Conservation (phyloP, 768 basidiomycete genomes). For the Rhodotorula toruloides region DNA sequence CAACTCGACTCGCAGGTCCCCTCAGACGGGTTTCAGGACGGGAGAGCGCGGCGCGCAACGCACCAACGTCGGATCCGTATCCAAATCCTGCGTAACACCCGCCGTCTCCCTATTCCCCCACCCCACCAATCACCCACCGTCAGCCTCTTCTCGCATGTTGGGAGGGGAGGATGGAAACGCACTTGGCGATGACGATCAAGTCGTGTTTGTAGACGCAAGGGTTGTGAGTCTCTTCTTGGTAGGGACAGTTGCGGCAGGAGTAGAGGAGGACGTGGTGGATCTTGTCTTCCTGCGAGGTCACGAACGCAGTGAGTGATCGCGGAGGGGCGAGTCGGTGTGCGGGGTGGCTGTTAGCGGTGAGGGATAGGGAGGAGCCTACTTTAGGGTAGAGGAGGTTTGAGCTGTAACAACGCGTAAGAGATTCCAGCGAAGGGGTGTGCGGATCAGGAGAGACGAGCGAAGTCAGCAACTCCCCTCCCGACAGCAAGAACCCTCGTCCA, state of each 20-base stretch:
- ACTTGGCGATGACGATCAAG: slow-evolving; percentile 89
- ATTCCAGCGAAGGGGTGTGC: not conserved
- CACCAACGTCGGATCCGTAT: slow-evolving; percentile 81
- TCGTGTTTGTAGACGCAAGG: slow-evolving; percentile 91
- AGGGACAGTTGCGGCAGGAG: slow-evolving; percentile 81
- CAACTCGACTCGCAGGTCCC: too few relatives aligned
- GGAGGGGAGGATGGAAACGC: slow-evolving; percentile 38
- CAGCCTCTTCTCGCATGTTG: not conserved
- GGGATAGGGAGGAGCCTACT: slow-evolving; percentile 34
- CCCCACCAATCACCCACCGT: slow-evolving; percentile 1
- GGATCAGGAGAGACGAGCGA: not conserved
- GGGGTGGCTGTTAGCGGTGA: not conserved
- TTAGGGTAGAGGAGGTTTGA: slow-evolving; percentile 85
- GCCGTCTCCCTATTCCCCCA: slow-evolving; percentile 68
- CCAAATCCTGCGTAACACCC: slow-evolving; percentile 82
- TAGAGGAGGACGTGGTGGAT: slow-evolving; percentile 80
- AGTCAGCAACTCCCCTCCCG: too few relatives aligned
- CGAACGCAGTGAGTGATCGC: not conserved
- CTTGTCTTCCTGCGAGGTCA: slow-evolving; percentile 64
- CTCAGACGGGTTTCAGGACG: not conserved
- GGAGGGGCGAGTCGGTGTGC: not conserved
- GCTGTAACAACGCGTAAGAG: slow-evolving; percentile 46
- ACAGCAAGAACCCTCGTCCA: too few relatives aligned
- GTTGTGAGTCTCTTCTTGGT: slow-evolving; percentile 78
- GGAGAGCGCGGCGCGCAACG: slow-evolving; percentile 15